These are phyloP conservation scores for Saprolegnia parasitica DNA, from an alignment of 352 stramenopile species.

Conservation along the genomic window DNA sequence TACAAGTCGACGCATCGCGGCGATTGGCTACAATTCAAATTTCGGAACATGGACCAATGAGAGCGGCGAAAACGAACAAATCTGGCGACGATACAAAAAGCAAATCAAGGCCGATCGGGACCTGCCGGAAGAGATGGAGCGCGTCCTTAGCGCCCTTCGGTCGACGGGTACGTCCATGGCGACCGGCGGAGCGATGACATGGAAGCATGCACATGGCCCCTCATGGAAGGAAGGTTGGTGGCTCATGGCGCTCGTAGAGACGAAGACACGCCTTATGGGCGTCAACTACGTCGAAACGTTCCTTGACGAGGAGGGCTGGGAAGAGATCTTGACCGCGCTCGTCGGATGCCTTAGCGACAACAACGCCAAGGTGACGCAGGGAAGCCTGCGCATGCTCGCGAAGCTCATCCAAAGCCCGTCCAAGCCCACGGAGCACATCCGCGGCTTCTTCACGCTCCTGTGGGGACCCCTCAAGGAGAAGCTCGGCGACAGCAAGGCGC, in stretches of 20 bases:
- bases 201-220: background rate
- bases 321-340: slow-evolving; percentile 46
- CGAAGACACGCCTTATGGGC: slow-evolving; percentile 74
- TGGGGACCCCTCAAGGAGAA: slow-evolving; percentile 66
- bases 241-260: slow-evolving; percentile 37
- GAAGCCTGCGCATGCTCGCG: slow-evolving; percentile 59
- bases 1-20: background rate
- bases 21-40: slow-evolving; percentile 30
- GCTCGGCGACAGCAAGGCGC: slow-evolving; percentile 68
- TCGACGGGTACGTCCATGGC: slow-evolving; percentile 20
- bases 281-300: slow-evolving; percentile 37
- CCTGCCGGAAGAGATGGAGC: slow-evolving; percentile 19
- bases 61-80: slow-evolving; percentile 4
- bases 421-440: slow-evolving; percentile 44
- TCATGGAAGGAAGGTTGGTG: background rate
- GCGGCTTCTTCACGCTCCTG: slow-evolving; percentile 53
- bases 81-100: slow-evolving; percentile 16
- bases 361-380: slow-evolving; percentile 75
- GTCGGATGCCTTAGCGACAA: slow-evolving; percentile 72
- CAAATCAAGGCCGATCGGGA: background rate
- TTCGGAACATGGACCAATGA: slow-evolving; percentile 16
- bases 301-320: slow-evolving; percentile 38
- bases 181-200: background rate
- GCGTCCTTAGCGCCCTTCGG: slow-evolving; percentile 27
- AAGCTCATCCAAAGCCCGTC: slow-evolving; percentile 42